Percentiles rank a stretch among this genome's conserved stretches.
phyloP scores from a whole-genome alignment of 495 filamentous ascomycete genomes.

The Polyplosphaeria fusca region DNA sequence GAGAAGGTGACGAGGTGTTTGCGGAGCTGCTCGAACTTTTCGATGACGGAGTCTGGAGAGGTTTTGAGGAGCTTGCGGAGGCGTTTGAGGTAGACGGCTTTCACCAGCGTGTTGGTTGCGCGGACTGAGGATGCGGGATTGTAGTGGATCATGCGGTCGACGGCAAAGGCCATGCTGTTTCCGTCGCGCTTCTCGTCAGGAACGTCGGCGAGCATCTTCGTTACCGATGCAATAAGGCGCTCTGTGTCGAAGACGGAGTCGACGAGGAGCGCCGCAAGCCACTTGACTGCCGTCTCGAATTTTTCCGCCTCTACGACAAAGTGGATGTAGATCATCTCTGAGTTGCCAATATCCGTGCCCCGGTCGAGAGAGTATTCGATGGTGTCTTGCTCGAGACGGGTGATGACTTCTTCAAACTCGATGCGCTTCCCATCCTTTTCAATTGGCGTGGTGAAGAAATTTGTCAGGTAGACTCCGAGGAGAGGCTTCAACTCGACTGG shows the following conservation, averaged over 20 bases:
- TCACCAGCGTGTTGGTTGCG: conserved; percentile 78
- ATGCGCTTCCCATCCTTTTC: conserved; percentile 70
- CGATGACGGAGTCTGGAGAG: conserved; percentile 66
- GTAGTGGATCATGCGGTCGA: conserved; percentile 77
- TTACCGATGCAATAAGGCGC: conserved; percentile 77
- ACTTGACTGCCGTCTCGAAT: conserved; percentile 76
- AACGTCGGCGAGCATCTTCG: conserved; percentile 84
- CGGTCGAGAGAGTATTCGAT: conserved; percentile 71
- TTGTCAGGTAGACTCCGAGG: conserved; percentile 76
- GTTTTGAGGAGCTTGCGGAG: conserved; percentile 72
- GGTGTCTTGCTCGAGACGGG: conserved; percentile 85
- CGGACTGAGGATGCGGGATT: conserved; percentile 67
- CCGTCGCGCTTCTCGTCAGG: conserved; percentile 90
- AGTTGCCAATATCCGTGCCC: conserved; percentile 64
- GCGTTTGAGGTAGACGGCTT: conserved; percentile 81
- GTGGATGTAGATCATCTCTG: conserved; percentile 73
- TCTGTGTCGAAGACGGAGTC: conserved; percentile 79
- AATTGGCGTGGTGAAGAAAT: conserved; percentile 92
- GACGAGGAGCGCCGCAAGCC: conserved; percentile 83
- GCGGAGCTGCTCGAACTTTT: conserved; percentile 72
- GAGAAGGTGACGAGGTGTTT: conserved; percentile 69
- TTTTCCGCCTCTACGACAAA: conserved; percentile 87
- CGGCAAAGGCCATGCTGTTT: conserved; percentile 68
- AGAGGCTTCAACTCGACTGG: conserved; percentile 75
- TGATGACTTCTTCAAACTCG: conserved; percentile 87